Conservation (phyloP, 495 filamentous ascomycete species). For the Halenospora varia region DNA sequence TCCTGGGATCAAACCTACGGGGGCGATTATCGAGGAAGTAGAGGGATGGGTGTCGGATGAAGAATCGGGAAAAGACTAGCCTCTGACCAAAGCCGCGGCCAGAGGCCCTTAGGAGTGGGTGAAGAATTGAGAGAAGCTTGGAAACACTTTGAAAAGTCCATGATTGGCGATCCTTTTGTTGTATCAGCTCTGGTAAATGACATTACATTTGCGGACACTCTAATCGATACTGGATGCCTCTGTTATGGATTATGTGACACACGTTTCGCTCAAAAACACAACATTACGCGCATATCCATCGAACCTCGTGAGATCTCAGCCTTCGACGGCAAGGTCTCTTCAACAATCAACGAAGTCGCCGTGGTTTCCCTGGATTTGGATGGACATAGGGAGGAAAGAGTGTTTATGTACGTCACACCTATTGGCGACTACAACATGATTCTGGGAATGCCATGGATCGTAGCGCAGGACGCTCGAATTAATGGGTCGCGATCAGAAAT, state of each 20-base stretch:
- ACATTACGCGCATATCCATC: not conserved
- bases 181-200: constrained; percentile 2
- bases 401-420: too few species aligned
- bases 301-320: not conserved
- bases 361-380: too few species aligned
- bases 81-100: not conserved
- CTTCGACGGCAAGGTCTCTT: not conserved
- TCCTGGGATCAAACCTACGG: too few species aligned
- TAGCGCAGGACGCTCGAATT: too few species aligned
- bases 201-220: not conserved
- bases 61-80: constrained; percentile 14
- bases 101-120: not conserved
- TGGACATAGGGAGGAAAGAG: too few species aligned
- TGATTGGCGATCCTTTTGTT: not conserved
- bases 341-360: too few species aligned
- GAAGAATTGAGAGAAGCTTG: not conserved
- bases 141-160: not conserved
- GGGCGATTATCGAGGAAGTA: too few species aligned
- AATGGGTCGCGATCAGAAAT: too few species aligned
- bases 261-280: not conserved
- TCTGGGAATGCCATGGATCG: too few species aligned
- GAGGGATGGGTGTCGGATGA: too few species aligned
- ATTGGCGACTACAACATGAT: too few species aligned
- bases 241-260: not conserved
- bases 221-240: not conserved